A percentile compares a stretch with the other conserved stretches of the same genome.
phyloP scores from a whole-genome alignment of 331 rosid genomes.

The Spiraea crenata region DNA sequence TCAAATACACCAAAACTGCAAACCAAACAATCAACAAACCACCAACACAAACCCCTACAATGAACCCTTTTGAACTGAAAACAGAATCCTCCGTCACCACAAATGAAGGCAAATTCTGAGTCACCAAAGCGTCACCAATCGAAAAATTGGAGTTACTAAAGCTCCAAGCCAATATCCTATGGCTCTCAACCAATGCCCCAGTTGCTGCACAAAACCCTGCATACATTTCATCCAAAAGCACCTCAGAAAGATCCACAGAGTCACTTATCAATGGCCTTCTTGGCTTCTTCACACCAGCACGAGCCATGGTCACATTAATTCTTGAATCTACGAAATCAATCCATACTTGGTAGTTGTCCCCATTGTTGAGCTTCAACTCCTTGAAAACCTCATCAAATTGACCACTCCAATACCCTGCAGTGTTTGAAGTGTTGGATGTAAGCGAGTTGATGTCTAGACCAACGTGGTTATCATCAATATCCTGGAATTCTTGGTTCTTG shows the following conservation, averaged over 20 bases:
- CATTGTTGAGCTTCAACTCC: conserved; percentile 40
- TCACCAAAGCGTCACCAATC: conserved; percentile 59
- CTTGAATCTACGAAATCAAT: conserved; percentile 43
- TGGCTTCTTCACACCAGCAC: conserved; percentile 44
- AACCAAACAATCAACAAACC: conserved; percentile 25
- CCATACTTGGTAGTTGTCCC: conserved; percentile 67
- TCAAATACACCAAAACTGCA: conserved; percentile 12
- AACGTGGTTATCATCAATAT: conserved; percentile 46
- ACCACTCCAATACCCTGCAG: conserved; percentile 56
- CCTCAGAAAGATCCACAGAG: conserved; percentile 45
- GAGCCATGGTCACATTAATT: conserved; percentile 55
- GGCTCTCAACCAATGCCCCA: conserved; percentile 44
- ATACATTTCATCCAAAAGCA: conserved; percentile 54
- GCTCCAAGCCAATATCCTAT: conserved; percentile 68
- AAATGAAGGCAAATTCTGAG: conserved; percentile 54
- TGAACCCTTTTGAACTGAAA: conserved; percentile 26
- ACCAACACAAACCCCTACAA: conserved; percentile 29
- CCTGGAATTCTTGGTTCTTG: conserved; percentile 42
- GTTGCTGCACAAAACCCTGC: conserved; percentile 57
- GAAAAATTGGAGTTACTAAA: conserved; percentile 61
- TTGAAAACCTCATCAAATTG: conserved; percentile 25
- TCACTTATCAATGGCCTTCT: conserved; percentile 44
- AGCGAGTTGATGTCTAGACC: conserved; percentile 57
- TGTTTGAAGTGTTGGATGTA: conserved; percentile 31
- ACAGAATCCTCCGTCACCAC: conserved; percentile 38